Conservation (phyloP, 192 early-diverging fungal genomes). For the Chytriomyces sp. region DNA sequence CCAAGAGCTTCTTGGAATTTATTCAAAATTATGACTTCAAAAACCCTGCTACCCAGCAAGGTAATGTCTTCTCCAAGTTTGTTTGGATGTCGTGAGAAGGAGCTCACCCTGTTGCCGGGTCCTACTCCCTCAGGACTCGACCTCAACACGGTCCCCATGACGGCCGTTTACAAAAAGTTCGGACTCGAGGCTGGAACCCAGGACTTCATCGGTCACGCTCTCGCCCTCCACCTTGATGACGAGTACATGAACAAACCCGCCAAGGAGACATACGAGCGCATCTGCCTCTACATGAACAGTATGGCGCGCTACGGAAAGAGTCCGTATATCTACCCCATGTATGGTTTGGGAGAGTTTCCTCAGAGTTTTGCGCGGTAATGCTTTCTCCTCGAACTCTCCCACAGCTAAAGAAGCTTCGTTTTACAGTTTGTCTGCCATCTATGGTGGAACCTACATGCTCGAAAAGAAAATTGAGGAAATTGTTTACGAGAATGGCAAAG, state of each 20-base stretch:
- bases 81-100: not conserved
- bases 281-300: conserved; percentile 90
- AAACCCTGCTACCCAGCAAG: conserved; percentile 79
- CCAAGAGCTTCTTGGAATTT: conserved; percentile 95
- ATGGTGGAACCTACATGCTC: conserved; percentile 99
- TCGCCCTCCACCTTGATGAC: conserved; percentile 96
- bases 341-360: conserved; percentile 96
- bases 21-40: conserved; percentile 87
- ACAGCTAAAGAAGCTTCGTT: not conserved
- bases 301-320: conserved; percentile 91
- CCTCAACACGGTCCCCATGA: conserved; percentile 74
- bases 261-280: conserved; percentile 84
- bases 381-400: not conserved
- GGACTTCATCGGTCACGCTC: conserved; percentile 97
- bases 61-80: conserved; percentile 32
- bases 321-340: conserved; percentile 97
- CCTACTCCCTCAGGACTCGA: conserved; percentile 63
- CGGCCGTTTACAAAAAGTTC: conserved; percentile 86
- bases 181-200: conserved; percentile 91
- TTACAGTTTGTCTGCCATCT: conserved; percentile 94
- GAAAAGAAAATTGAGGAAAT: conserved; percentile 90
- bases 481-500: conserved; percentile 78
- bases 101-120: conserved; percentile 9
- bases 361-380: conserved; percentile 88
- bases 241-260: conserved; percentile 66